Conservation (phyloP, 805 yeast species). For the Pachysolen tannophilus region DNA sequence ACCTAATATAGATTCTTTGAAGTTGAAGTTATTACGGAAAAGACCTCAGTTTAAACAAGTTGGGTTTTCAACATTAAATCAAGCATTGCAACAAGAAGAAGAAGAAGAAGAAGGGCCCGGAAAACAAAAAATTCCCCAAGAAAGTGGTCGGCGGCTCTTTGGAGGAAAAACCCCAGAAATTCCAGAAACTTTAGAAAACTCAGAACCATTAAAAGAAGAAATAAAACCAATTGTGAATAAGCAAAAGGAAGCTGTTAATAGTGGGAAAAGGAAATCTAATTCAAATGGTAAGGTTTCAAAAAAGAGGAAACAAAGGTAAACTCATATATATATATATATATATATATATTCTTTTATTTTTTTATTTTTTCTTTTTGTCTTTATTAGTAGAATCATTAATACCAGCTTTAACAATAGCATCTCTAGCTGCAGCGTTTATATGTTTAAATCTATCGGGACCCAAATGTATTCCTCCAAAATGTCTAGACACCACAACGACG, state of each 20-base stretch:
- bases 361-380: conserved; percentile 18
- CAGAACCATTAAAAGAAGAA: conserved; percentile 8
- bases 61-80: conserved; percentile 18
- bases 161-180: too few species aligned
- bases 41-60: conserved; percentile 17
- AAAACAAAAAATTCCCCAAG: too few species aligned
- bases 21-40: conserved; percentile 11
- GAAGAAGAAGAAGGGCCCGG: too few species aligned
- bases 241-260: background rate
- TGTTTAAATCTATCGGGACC: conserved; percentile 96
- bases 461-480: conserved; percentile 88
- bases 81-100: conserved; percentile 22
- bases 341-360: conserved; percentile 18
- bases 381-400: conserved; percentile 28
- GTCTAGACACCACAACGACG: conserved; percentile 78
- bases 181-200: conserved; percentile 6
- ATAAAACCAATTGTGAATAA: conserved; percentile 11
- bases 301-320: background rate
- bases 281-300: background rate
- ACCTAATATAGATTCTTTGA: conserved; percentile 19
- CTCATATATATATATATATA: background rate
- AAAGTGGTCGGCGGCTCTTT: too few species aligned
- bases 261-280: conserved; percentile 3
- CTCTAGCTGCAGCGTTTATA: conserved; percentile 82
- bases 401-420: conserved; percentile 68